Conservation (phyloP, 2,329 filamentous ascomycete genomes). For the Colletotrichum filicis region DNA sequence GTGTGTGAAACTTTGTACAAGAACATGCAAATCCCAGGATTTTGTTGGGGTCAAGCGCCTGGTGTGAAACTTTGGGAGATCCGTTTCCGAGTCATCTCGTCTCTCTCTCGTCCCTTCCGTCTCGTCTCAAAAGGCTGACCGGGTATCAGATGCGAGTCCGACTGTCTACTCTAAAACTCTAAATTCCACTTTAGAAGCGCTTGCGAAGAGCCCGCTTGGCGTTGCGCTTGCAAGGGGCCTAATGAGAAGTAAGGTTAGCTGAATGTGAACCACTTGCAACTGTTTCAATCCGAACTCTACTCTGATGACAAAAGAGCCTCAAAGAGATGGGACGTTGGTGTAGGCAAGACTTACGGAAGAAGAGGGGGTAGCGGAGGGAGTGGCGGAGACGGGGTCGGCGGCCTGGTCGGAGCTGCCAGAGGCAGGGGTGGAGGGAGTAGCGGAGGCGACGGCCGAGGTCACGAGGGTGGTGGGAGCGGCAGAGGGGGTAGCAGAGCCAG, state of each 20-base stretch:
- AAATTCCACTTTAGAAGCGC: constrained; percentile 21
- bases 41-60: constrained; percentile 13
- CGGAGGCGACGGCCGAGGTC: constrained; percentile 12
- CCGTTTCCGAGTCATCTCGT: constrained; percentile 29
- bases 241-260: neutral
- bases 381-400: constrained; percentile 8
- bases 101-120: neutral
- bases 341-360: constrained; percentile 14
- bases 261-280: neutral
- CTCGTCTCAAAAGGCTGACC: constrained; percentile 13
- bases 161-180: constrained; percentile 16
- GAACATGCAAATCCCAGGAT: constrained; percentile 31
- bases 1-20: constrained; percentile 32
- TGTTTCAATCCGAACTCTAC: constrained; percentile 18
- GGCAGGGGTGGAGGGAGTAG: constrained; percentile 20
- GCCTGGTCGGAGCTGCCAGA: constrained; percentile 14
- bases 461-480: constrained; percentile 27
- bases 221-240: constrained; percentile 28
- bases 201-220: constrained; percentile 32
- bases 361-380: constrained; percentile 6
- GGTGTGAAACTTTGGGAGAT: constrained; percentile 8
- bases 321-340: neutral
- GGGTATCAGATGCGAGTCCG: constrained; percentile 26
- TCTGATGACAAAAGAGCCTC: neutral
- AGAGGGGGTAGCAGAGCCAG: constrained; percentile 4